Conservation (phyloP, 179 eudicot species). For the Drosera spatulata region DNA sequence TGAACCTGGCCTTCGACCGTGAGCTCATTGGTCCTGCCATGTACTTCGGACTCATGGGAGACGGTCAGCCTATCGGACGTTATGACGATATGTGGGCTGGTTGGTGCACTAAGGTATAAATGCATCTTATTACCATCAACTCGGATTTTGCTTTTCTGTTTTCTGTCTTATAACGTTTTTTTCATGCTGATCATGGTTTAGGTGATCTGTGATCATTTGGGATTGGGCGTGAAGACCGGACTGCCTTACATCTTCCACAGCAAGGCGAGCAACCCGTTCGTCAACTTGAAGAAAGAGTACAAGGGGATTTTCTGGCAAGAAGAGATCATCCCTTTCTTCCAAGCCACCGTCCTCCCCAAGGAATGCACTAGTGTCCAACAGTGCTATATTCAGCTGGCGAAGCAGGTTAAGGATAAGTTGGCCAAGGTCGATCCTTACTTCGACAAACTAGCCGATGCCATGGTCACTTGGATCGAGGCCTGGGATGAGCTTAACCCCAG, state of each 20-base stretch:
- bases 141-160: background rate
- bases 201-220: conserved; percentile 72
- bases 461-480: conserved; percentile 29
- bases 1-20: conserved; percentile 88
- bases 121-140: background rate
- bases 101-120: conserved; percentile 79
- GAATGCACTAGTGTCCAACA: conserved; percentile 65
- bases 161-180: background rate
- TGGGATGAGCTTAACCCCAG: conserved; percentile 76
- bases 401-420: conserved; percentile 62
- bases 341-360: conserved; percentile 41
- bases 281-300: conserved; percentile 18
- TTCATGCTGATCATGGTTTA: conserved; percentile 1
- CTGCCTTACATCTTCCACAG: conserved; percentile 81
- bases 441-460: too few species aligned
- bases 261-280: conserved; percentile 81
- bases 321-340: conserved; percentile 85
- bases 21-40: conserved; percentile 93
- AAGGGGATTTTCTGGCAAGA: conserved; percentile 89
- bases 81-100: conserved; percentile 86
- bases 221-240: conserved; percentile 70
- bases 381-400: conserved; percentile 61
- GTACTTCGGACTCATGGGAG: conserved; percentile 99
- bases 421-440: conserved; percentile 2
- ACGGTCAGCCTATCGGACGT: conserved; percentile 60